phyloP scores from a whole-genome alignment of 352 stramenopile genomes.

The Phytopythium kandeliae region DNA sequence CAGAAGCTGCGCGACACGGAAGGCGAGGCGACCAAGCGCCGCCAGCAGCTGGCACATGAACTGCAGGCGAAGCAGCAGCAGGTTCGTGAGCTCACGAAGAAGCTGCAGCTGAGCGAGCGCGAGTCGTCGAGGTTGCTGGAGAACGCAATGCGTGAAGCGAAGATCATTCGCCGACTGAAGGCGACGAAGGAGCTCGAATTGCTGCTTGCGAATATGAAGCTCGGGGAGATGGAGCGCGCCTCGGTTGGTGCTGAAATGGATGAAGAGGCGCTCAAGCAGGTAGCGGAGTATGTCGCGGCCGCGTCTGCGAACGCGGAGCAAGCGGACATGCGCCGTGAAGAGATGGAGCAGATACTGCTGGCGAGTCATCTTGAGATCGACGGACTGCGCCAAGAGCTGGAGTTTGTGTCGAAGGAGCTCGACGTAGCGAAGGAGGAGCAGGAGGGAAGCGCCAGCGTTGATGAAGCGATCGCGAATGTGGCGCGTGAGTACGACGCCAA shows the following conservation, averaged over 20 bases:
- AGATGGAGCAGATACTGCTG: slow-evolving; percentile 43
- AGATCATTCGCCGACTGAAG: slow-evolving; percentile 39
- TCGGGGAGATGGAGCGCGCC: slow-evolving; percentile 58
- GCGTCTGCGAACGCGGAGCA: slow-evolving; percentile 15
- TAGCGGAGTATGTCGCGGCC: slow-evolving; percentile 19
- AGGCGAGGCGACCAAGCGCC: slow-evolving; percentile 51
- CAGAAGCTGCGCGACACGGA: slow-evolving; percentile 54
- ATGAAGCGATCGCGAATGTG: slow-evolving; percentile 35
- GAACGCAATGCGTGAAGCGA: slow-evolving; percentile 42
- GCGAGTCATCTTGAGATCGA: slow-evolving; percentile 51
- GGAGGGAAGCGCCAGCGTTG: slow-evolving; percentile 14
- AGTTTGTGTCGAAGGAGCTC: slow-evolving; percentile 32
- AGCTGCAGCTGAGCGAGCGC: slow-evolving; percentile 48
- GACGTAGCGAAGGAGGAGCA: slow-evolving; percentile 33
- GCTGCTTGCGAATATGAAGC: slow-evolving; percentile 44
- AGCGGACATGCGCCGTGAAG: slow-evolving; percentile 26
- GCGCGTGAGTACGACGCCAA: slow-evolving; percentile 44
- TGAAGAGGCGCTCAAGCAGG: slow-evolving; percentile 27
- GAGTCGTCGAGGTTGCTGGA: slow-evolving; percentile 37
- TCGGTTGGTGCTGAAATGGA: slow-evolving; percentile 20
- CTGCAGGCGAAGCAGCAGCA: slow-evolving; percentile 58
- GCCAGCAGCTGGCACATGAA: slow-evolving; percentile 43
- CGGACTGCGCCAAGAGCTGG: slow-evolving; percentile 44
- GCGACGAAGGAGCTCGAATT: slow-evolving; percentile 63
- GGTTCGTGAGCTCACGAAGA: slow-evolving; percentile 46